Conservation (phyloP, 257 asterid species). For the Ilex asprella region DNA sequence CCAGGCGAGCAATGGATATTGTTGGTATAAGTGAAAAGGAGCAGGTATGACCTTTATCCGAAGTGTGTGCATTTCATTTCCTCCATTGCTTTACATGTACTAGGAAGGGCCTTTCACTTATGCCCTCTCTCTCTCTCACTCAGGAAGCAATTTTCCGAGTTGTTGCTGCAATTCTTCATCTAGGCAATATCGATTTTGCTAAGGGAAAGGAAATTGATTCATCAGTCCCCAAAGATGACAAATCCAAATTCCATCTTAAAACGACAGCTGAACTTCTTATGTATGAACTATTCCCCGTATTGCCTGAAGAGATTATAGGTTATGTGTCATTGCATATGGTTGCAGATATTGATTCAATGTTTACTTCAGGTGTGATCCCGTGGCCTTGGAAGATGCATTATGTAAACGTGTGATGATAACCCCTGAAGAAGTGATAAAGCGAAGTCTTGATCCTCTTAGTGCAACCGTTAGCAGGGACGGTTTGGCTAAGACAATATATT, state of each 20-base stretch:
- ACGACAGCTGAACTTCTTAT: slow-evolving; percentile 81
- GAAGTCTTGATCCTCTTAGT: slow-evolving; percentile 94
- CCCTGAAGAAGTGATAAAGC: slow-evolving; percentile 95
- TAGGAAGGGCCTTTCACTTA: not conserved
- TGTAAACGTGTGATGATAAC: slow-evolving; percentile 98
- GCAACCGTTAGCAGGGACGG: slow-evolving; percentile 94
- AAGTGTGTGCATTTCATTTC: not conserved
- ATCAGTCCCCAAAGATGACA: slow-evolving; percentile 70
- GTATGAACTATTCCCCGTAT: slow-evolving; percentile 42
- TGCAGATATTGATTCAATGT: slow-evolving; percentile 21
- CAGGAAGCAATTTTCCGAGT: slow-evolving; percentile 98
- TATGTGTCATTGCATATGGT: slow-evolving; percentile 21
- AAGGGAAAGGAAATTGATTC: slow-evolving; percentile 91
- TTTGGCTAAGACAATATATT: slow-evolving; percentile 85
- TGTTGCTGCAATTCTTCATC: slow-evolving; percentile 89
- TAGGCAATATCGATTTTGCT: slow-evolving; percentile 85
- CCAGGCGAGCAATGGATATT: slow-evolving; percentile 94
- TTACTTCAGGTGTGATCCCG: slow-evolving; percentile 73
- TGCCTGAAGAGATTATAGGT: slow-evolving; percentile 23
- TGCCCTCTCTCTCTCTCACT: slow-evolving; percentile 16
- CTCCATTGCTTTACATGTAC: not conserved
- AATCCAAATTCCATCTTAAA: slow-evolving; percentile 80
- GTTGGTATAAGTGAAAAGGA: slow-evolving; percentile 88
- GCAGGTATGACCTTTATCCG: slow-evolving; percentile 45
- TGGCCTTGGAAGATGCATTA: slow-evolving; percentile 82